phyloP scores from a whole-genome alignment of 1,139 yeast species.

The Candida gigantensis region DNA sequence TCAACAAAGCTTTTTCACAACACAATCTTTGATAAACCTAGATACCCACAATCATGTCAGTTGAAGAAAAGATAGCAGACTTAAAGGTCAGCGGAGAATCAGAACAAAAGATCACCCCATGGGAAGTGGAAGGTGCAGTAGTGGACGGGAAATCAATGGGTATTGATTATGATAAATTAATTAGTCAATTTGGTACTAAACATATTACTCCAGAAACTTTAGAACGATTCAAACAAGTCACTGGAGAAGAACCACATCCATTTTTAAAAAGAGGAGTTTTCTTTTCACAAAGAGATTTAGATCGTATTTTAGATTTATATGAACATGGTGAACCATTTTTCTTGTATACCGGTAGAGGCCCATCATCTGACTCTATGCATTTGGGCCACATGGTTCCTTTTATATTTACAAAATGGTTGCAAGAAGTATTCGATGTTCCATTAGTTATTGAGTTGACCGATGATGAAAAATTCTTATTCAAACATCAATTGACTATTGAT shows the following conservation, averaged over 20 bases:
- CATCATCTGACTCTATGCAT: conserved; percentile 93
- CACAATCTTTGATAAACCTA: no score
- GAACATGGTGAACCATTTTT: conserved; percentile 96
- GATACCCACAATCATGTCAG: no score
- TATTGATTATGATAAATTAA: conserved; percentile 87
- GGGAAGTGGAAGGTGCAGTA: conserved; percentile 99
- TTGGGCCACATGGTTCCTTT: conserved; percentile 98
- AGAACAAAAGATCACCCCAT: conserved; percentile 86
- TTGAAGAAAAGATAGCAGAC: conserved; percentile 28
- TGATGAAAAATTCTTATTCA: conserved; percentile 95
- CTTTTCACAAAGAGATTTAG: conserved; percentile 89
- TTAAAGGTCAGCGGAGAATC: conserved; percentile 29
- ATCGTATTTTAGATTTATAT: conserved; percentile 76
- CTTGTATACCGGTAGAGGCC: conserved; percentile 97
- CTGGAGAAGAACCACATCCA: conserved; percentile 94
- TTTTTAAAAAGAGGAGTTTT: conserved; percentile 89
- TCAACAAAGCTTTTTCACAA: no score
- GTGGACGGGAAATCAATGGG: conserved; percentile 88
- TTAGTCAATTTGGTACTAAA: conserved; percentile 84
- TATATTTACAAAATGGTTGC: conserved; percentile 95
- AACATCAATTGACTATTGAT: conserved; percentile 82
- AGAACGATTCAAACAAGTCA: conserved; percentile 71
- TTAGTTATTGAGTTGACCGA: conserved; percentile 93
- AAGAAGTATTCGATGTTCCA: conserved; percentile 97
- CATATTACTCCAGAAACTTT: conserved; percentile 70